phyloP scores from a whole-genome alignment of 2,329 filamentous ascomycete genomes.

The Shiraia sp. region DNA sequence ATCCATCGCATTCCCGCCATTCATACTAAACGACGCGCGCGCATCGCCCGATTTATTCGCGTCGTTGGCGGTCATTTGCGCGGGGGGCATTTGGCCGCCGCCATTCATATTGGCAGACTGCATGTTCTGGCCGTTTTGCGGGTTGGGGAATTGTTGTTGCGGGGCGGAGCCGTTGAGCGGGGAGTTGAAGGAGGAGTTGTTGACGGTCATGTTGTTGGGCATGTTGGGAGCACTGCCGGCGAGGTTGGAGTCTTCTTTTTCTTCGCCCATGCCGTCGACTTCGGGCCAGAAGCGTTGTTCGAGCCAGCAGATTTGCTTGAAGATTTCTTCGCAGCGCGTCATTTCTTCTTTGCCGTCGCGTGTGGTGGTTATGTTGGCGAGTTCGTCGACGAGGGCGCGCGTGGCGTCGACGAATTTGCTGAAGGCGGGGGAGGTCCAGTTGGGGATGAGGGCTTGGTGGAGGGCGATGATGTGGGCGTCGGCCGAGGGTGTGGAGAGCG shows the following conservation, averaged over 20 bases:
- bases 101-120: conserved; percentile 6
- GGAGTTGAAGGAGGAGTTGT: conserved; percentile 22
- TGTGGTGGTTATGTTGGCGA: conserved; percentile 52
- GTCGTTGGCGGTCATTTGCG: conserved; percentile 7
- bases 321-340: conserved; percentile 51
- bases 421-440: conserved; percentile 56
- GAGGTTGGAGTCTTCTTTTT: conserved; percentile 41
- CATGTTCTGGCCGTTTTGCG: background rate
- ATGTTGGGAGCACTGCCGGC: conserved; percentile 15
- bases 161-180: conserved; percentile 19
- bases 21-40: too few species aligned
- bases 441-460: conserved; percentile 55
- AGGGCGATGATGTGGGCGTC: conserved; percentile 54
- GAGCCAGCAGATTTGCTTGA: conserved; percentile 53
- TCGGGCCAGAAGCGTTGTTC: conserved; percentile 56
- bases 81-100: conserved; percentile 11
- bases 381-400: conserved; percentile 53
- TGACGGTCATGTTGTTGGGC: conserved; percentile 21
- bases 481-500: conserved; percentile 42
- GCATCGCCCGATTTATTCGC: background rate
- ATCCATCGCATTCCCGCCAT: background rate
- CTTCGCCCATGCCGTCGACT: conserved; percentile 55
- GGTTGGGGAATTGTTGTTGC: conserved; percentile 10
- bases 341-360: conserved; percentile 55
- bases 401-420: conserved; percentile 56